Evolutionary conservation across 441 rosid species (phyloP), one percentile per base, ranked within the genome.

Genomic region (Raphanus hybrid): DNA sequence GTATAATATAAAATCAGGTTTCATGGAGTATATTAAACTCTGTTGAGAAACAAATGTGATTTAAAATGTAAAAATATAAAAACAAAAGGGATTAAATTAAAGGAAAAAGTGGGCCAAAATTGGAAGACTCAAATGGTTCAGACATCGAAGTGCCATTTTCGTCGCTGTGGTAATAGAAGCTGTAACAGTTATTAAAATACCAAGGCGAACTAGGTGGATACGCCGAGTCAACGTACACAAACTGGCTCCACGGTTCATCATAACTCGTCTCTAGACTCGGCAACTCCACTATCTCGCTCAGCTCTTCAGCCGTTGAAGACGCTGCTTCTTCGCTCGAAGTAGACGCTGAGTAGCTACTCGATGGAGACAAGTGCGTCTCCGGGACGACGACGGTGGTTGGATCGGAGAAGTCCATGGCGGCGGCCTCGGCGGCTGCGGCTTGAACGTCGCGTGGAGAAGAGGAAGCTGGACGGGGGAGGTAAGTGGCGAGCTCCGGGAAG

Each of bases 241-340:
- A 84, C 77, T 92, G 90, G 76, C 55, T 82, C 80, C 86, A 67
- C 1, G 83, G 70, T 84, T 87, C 87, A 8, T 87, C 87, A 57
- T 82, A 85, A 80, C 84, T 81, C 82, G 90, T 71, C 7, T 84
- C 84, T 55, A 91, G 72, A 64, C 82, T 85, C 67, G 92, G 91
- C 26, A 88, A 58, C 87, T 88, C 61, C 11, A 88, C 88, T 79
- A 88, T 86, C 84, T 88, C 87, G 29, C 85, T 85, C 65, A 88
- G 83, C 32, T 86, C 90, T 61, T 79, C 89, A 39, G 85, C 82
- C 23, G 89, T 82, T 8, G 87, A 78, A 0, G 87, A 83, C 12
- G 77, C 81, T 23, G 67, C 83, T 61, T 85, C 87, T 39, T 77
- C 81, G 26, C 61, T 62, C 80, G 77, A 75, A 2, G 79, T 63